These are phyloP conservation scores for Termitomyces bulborhizus DNA, from an alignment of 768 basidiomycete genomes.

Conservation along the genomic window DNA sequence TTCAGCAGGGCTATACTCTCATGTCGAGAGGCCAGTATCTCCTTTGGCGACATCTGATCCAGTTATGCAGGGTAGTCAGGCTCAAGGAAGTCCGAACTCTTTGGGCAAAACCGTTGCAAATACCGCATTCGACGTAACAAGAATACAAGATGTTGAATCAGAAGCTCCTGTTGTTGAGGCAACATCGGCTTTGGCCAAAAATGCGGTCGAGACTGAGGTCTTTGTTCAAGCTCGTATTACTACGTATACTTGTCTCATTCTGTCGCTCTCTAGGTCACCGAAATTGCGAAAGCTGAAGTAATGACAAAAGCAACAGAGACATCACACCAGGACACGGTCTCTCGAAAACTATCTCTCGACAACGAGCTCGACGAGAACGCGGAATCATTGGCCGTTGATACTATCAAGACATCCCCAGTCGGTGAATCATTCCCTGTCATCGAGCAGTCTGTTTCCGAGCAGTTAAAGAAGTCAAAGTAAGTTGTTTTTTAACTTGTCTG, in stretches of 20 bases:
- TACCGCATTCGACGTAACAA: neutral
- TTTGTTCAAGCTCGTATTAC: neutral
- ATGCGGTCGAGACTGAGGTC: neutral
- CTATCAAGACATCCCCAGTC: neutral
- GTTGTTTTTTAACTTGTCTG: neutral
- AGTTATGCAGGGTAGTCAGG: conserved; percentile 26
- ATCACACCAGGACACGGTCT: neutral
- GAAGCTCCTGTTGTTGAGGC: neutral
- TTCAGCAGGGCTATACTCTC: neutral
- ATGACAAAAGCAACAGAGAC: neutral
- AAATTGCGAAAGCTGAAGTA: neutral
- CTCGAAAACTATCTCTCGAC: neutral
- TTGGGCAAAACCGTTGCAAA: conserved; percentile 3
- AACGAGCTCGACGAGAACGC: neutral
- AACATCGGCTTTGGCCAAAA: neutral
- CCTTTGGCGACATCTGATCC: conserved; percentile 30
- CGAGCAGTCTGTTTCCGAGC: conserved; percentile 4
- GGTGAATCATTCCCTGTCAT: conserved; percentile 13
- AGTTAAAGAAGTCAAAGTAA: conserved; percentile 9
- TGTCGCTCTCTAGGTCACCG: neutral
- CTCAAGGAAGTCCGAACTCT: conserved; percentile 9
- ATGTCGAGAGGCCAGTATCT: conserved; percentile 21
- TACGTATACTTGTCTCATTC: neutral
- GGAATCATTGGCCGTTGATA: neutral
- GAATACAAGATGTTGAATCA: neutral